Percentiles rank a stretch among this genome's conserved stretches.
Conservation (phyloP, 139 green algal genomes). For the Chlamydomonas sphaeroides region DNA sequence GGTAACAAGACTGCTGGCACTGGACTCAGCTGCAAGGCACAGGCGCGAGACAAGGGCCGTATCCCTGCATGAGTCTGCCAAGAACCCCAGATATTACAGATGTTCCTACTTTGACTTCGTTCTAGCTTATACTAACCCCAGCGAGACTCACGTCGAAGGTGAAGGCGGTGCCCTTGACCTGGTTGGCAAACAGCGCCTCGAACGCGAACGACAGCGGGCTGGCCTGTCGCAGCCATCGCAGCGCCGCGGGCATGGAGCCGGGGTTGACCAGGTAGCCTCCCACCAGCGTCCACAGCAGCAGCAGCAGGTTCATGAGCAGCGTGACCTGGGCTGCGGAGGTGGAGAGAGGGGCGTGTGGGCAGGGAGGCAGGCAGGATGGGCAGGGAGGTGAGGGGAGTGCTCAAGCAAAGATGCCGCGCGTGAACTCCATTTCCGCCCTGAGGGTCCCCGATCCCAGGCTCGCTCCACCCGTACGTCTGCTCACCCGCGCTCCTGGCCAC, state of each 20-base stretch:
- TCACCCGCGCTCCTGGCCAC: slow-evolving; percentile 33
- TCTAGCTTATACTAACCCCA: no score
- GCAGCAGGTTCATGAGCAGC: slow-evolving; percentile 85
- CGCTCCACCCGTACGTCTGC: no score
- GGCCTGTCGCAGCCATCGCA: slow-evolving; percentile 68
- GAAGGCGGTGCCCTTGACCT: slow-evolving; percentile 58
- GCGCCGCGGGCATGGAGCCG: slow-evolving; percentile 49
- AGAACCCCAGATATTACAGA: no score
- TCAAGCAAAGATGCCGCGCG: no score
- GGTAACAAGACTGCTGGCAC: no score
- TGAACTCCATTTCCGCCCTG: background rate
- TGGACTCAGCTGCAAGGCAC: no score
- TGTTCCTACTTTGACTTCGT: no score
- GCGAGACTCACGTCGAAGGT: slow-evolving; percentile 14
- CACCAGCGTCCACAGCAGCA: slow-evolving; percentile 82
- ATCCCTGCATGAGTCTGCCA: no score
- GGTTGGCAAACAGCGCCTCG: slow-evolving; percentile 64
- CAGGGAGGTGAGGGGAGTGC: no score
- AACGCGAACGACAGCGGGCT: slow-evolving; percentile 55
- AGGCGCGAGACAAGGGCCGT: no score
- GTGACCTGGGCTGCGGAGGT: slow-evolving; percentile 58
- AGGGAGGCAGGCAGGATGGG: no score
- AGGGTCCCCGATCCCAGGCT: no score
- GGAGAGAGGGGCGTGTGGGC: background rate
- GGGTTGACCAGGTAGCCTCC: slow-evolving; percentile 74